Percentiles rank a stretch among this genome's conserved stretches.
phyloP scores from a whole-genome alignment of 148 eudicot genomes.

The Silene conica region DNA sequence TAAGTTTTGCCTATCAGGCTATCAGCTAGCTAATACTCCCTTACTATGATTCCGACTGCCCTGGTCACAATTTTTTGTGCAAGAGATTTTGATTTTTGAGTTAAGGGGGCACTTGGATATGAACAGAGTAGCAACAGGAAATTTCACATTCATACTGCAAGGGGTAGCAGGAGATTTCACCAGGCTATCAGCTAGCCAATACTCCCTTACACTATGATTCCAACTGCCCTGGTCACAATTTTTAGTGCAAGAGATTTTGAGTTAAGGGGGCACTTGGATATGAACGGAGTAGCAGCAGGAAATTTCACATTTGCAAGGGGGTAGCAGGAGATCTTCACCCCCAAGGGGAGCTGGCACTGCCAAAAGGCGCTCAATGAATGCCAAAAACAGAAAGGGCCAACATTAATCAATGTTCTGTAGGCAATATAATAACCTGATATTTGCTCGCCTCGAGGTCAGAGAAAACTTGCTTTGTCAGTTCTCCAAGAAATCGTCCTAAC shows the following conservation, averaged over 20 bases:
- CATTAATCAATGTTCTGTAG: neutral
- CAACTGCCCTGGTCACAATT: neutral
- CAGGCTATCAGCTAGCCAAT: neutral
- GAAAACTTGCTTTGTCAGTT: conserved; percentile 94
- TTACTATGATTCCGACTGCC: neutral
- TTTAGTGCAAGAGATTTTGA: no score
- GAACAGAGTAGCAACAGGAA: neutral
- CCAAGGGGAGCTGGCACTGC: neutral
- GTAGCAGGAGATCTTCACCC: neutral
- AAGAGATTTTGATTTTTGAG: no score
- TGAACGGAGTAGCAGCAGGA: neutral
- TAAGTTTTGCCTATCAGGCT: neutral
- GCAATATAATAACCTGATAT: conserved; percentile 66
- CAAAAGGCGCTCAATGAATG: neutral
- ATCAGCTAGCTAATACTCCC: neutral
- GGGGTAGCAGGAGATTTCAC: no score
- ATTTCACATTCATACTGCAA: no score
- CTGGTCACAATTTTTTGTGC: neutral
- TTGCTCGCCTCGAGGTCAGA: conserved; percentile 86
- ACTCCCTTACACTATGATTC: neutral
- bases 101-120: neutral
- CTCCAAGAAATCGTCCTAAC: conserved; percentile 93
- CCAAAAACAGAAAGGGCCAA: neutral
- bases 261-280: neutral
- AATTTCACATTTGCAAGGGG: no score